Evolutionary conservation across 2,329 filamentous ascomycete species (phyloP), one percentile per base, ranked within the genome.

Genomic region (Cladophialophora immunda): DNA sequence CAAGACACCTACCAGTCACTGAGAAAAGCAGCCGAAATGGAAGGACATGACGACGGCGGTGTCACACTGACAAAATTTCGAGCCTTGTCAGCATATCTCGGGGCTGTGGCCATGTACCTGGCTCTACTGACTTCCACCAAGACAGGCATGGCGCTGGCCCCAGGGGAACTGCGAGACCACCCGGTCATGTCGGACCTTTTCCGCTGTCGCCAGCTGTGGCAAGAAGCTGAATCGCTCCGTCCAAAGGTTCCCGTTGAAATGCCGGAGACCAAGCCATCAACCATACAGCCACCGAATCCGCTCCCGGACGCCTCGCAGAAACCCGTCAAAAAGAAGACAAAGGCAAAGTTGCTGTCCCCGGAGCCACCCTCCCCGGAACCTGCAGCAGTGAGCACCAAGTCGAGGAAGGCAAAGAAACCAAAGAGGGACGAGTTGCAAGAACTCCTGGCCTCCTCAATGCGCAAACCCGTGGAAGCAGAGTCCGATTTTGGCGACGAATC

Each of bases 401-500:
- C 84, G 82, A 71, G 75, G 88, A 90, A 89, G 58, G 87, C 95
- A 55, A 90, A 90, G 78, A 61, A 80, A 81, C 69, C 77, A 80
- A 66, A 86, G 84, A 75, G 83, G 81, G 70, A 73, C 75, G 69
- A 85, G 82, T 74, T 80, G 81, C 61, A 84, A 81, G 67, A 73
- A 70, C 53, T 75, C 75, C 71, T 78, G 73, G 69, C 47, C 64
- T 61, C 62, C 60, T 71, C 59, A 73, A 72, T 70, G 27, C 78
- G 76, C 65, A 73, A 69, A 13, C 77, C 75, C 17, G 80, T 80
- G 32, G 86, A 86, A 59, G 87, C 90, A 68, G 87, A 92, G 73
- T 97, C 93, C 2, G 95, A 99, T 82, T 94, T 99, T 76, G 95
- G 94, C 73, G 95, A 99, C 75, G 93, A 97, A 77, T 90, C 92